Evolutionary conservation across 2,329 filamentous ascomycete genomes (phyloP).

Genomic region (Hymenoscyphus albidus): DNA sequence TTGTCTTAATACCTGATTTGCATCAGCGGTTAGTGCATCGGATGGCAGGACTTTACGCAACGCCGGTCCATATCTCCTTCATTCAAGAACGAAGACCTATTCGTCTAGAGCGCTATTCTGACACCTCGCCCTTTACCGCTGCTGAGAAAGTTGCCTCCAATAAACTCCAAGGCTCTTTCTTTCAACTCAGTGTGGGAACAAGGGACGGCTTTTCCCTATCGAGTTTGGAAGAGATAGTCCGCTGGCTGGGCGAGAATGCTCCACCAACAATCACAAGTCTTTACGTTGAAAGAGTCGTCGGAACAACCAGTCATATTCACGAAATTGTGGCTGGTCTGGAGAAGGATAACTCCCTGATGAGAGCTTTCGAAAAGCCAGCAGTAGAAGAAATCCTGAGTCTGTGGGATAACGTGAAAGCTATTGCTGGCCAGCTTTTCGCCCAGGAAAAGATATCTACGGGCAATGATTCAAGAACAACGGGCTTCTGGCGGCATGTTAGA

Average conservation of each 20-base stretch:
- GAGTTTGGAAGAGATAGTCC: slow-evolving; percentile 4
- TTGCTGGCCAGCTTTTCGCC: not conserved
- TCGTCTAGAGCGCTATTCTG: not conserved
- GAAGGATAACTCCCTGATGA: not conserved
- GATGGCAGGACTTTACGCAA: not conserved
- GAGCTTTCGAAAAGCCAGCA: not conserved
- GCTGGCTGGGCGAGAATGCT: not conserved
- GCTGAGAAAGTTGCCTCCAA: not conserved
- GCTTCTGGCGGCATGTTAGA: not conserved
- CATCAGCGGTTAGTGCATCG: not conserved
- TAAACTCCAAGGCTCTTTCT: not conserved
- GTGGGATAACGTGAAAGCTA: slow-evolving; percentile 3
- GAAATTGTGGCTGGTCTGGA: not conserved
- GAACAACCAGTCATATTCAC: not conserved
- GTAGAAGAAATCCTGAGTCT: not conserved
- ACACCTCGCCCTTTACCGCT: no score
- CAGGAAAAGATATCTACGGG: not conserved
- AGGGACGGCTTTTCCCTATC: not conserved
- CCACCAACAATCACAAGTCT: not conserved
- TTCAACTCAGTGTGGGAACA: not conserved
- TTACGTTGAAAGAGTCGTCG: not conserved
- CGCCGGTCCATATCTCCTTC: not conserved
- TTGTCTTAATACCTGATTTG: not conserved
- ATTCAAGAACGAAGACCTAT: not conserved
- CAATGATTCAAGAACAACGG: not conserved